Evolutionary conservation across 192 early-diverging fungal species (phyloP), one percentile per base, ranked within the genome.

Genomic region (Coemansia sp.): DNA sequence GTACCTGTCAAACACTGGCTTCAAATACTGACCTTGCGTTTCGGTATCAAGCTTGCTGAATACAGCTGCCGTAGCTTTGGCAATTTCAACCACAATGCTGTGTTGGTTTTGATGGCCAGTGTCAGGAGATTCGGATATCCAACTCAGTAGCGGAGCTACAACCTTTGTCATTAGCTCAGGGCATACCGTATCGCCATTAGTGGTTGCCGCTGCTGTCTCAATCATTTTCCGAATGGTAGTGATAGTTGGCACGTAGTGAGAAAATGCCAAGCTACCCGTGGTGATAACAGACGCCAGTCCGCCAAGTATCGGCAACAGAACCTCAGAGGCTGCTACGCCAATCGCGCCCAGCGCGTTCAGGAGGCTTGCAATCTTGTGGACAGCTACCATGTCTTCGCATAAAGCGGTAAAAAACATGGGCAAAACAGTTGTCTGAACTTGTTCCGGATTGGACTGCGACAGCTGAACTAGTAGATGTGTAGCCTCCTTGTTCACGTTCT

Each of bases 401-500:
- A 82, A 54, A 12, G 80, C 75, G 10, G 45, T 56, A 21, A 82
- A 62, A 59, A 82, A 73, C 80, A 74, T 47, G 17, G 80, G 80
- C 43, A 82, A 43, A 6, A 69, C 75, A 0, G 62, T 60, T 12
- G 51, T 37, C 35, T 69, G 57, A 29, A 77, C 45, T 41, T 67
- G 64, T 23, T 70, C 72, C 1, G 75, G 70, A 8, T 32, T 73
- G 21, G 75, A 70, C 61, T 74, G 70, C 6, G 80, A 60, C 11
- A 82, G 64, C 61, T 82, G 74, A 19, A 82, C 65, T 52, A 82
- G 41, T 2, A 77, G 72, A 41, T 76, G 75, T 0, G 75, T 67
- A n/a, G 62, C 80, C 32, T 82, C 75, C 53, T 82, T 76, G 64
- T 82, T 76, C 58, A 82, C 75, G 25, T 77, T 82, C 35, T 76